Evolutionary conservation across 2,329 filamentous ascomycete species (phyloP).

Genomic region (Ploettnerulaceae sp.): DNA sequence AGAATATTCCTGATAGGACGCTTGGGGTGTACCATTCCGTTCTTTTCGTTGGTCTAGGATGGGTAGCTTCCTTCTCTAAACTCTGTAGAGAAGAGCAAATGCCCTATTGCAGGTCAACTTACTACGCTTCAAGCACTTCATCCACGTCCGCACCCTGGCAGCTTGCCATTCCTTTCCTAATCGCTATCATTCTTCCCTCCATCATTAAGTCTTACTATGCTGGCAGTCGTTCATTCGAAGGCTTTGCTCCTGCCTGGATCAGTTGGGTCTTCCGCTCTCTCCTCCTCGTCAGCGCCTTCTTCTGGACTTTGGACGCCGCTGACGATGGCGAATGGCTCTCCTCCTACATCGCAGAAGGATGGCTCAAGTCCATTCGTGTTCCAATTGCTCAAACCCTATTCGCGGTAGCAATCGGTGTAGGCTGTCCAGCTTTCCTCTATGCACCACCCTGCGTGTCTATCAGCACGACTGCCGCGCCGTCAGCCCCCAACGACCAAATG

Average conservation of each 20-base stretch:
- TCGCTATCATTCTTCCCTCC: slow-evolving; percentile 65
- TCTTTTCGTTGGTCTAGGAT: slow-evolving; percentile 72
- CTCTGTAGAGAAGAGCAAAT: slow-evolving; percentile 98
- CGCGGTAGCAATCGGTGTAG: slow-evolving; percentile 74
- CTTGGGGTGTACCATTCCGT: slow-evolving; percentile 81
- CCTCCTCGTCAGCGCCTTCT: slow-evolving; percentile 69
- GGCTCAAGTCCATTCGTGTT: slow-evolving; percentile 69
- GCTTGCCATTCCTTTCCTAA: slow-evolving; percentile 70
- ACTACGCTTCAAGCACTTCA: slow-evolving; percentile 86
- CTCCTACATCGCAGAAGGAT: slow-evolving; percentile 45
- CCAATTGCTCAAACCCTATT: slow-evolving; percentile 77
- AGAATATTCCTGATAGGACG: slow-evolving; percentile 60
- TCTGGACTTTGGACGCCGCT: slow-evolving; percentile 86
- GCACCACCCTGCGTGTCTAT: slow-evolving; percentile 80
- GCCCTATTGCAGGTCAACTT: slow-evolving; percentile 92
- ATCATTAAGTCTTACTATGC: slow-evolving; percentile 75
- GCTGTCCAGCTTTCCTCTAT: slow-evolving; percentile 80
- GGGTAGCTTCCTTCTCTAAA: slow-evolving; percentile 79
- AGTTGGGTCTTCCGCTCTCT: slow-evolving; percentile 72
- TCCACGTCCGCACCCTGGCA: slow-evolving; percentile 94
- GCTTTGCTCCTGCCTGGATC: slow-evolving; percentile 79
- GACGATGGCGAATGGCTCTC: slow-evolving; percentile 81
- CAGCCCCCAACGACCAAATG: slow-evolving; percentile 19
- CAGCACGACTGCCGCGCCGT: slow-evolving; percentile 38
- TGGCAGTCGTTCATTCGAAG: slow-evolving; percentile 82